Conservation (phyloP, 2,329 filamentous ascomycete species). For the Diaporthe eres region DNA sequence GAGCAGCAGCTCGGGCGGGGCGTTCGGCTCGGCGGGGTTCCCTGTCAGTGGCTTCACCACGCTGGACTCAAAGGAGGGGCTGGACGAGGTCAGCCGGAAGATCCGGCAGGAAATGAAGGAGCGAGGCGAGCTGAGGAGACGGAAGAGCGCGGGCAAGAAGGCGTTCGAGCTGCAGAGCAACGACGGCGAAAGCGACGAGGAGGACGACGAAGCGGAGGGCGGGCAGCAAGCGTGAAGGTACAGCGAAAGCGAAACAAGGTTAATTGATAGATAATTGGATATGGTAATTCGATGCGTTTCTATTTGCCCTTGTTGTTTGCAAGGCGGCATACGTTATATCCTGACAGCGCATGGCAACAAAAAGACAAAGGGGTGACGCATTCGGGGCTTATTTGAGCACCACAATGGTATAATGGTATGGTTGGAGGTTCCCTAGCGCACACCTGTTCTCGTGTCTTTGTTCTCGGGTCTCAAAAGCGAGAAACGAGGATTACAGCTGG, state of each 20-base stretch:
- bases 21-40: slow-evolving; percentile 73
- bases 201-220: slow-evolving; percentile 59
- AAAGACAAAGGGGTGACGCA: background rate
- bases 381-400: background rate
- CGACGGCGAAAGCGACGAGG: slow-evolving; percentile 58
- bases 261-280: slow-evolving; percentile 18
- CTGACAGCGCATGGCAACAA: background rate
- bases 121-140: slow-evolving; percentile 73
- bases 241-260: slow-evolving; percentile 10
- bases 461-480: too few species aligned
- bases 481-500: too few species aligned
- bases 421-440: too few species aligned
- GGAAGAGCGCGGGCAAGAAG: slow-evolving; percentile 60
- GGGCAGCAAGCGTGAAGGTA: slow-evolving; percentile 55
- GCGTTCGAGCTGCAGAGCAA: slow-evolving; percentile 55
- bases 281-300: background rate
- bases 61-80: slow-evolving; percentile 76
- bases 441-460: background rate
- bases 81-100: slow-evolving; percentile 87
- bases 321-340: background rate
- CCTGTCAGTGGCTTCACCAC: slow-evolving; percentile 79
- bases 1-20: slow-evolving; percentile 77
- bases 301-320: background rate
- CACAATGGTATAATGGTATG: background rate
- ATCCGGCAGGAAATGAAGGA: slow-evolving; percentile 89